Base-by-base conservation (phyloP, 2,329 filamentous ascomycete genomes). In the Colletotrichum magnum region DNA sequence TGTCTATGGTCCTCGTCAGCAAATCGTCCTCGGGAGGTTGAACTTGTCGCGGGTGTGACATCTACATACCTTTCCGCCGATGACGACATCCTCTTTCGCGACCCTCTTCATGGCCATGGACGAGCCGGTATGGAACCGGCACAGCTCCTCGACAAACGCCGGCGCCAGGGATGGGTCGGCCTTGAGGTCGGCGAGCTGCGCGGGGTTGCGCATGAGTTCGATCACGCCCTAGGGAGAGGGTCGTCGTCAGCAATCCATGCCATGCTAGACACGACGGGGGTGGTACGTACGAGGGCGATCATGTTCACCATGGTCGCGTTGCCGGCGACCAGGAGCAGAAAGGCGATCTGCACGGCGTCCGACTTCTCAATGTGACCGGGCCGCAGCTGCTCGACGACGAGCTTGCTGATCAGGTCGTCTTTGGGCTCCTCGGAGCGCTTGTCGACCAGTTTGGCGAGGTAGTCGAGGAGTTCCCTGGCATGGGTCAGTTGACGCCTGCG, bases 291-390 rank as follows among this genome's bases (percentile, higher is more conserved):
- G 39, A 86, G 76, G 1, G 80, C 78, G 64, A 86, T 86, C 81
- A 84, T 86, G 72, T 82, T 86, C 5, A 86, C 81, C 81, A 86
- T 84, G 0, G 85, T 86, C 0, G 85, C 85, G 45, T 87, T 87
- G 2, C 85, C 85, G 0, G 85, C 84, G 1, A 86, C 84, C 1
- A 87, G 79, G 5, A 86, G 76, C 7, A 87, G 74, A 43, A 87
- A 86, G 0, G 84, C 83, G 54, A 86, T 84, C 64, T 85, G 83
- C 1, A 86, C 77, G 1, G 80, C 79, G 47, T 84, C 83, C 0
- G 79, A 75, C 70, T 79, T 82, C 2, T 77, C 75, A 15, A 83
- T 78, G 39, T 79, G 76, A 0, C 82, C 82, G 1, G 77, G 72
- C 48, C 78, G 79, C 7, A 83, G 75, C 51, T 85, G 82, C 47